Evolutionary conservation across 129 eudicot species (phyloP), one percentile per base, ranked within the genome.

Genomic region (Chrysanthemum lavandulifolium): DNA sequence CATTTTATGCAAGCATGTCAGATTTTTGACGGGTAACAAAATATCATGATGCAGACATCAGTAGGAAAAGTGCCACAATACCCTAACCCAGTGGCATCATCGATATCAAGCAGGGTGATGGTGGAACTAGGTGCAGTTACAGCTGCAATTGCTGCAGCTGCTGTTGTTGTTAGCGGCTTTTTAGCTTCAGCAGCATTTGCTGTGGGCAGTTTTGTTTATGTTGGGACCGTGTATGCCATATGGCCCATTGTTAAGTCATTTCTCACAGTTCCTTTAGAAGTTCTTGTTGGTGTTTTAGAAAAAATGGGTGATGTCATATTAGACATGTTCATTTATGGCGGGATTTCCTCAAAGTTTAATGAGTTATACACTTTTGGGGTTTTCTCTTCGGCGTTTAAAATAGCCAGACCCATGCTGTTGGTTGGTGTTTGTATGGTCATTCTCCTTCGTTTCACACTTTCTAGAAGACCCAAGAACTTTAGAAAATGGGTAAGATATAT

Each of bases 381-480:
- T 74, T 73, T 89, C 29, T 74, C 82, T 13, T 70, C 95, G 49
- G 76, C 76, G 29, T 64, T 86, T 70, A 69, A 69, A 12, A 61
- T 79, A 74, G 73, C 89, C 40, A 64, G 55, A 78, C 89, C 90
- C 50, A 81, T 87, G 29, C 2, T 84, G 68, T 31, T 80, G 62
- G 78, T 87, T 63, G 71, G 84, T 73, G 6, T 81, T 53, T 71
- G 73, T 13, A 85, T 93, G 98, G 83, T 86, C 66, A 47, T 89
- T 75, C 84, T 87, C 79, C 69, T 89, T 21, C 98, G 98, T n/a
- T 93, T 87, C 74, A 89, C 98, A 19, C 85, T 85, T 74, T 82
- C 96, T 40, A 82, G 90, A 87, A 84, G 87, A 61, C 95, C 98
- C 36, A 93, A 86, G 80, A 87, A 89, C 81, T 89, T 85, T 86